A percentile compares a stretch with the other conserved stretches of the same genome.
These are phyloP conservation scores for Backusella liffmaniae DNA, from an alignment of 192 early-diverging fungal species.

Conservation along the genomic window DNA sequence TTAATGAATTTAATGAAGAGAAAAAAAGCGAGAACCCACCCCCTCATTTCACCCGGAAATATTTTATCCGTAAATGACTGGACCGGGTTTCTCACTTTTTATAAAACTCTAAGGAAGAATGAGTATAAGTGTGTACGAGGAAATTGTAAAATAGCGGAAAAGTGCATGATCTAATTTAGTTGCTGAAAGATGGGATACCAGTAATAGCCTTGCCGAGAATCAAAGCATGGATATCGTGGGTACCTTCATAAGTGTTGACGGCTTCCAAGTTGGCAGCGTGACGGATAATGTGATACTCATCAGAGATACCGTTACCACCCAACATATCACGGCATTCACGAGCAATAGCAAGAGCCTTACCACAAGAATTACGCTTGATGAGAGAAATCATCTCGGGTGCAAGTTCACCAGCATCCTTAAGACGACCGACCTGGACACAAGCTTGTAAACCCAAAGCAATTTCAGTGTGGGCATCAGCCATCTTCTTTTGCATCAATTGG, in stretches of 20 bases:
- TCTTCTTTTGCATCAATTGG: constrained; percentile 96
- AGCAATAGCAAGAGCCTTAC: constrained; percentile 92
- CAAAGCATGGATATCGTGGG: constrained; percentile 92
- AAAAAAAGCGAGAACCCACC: too few species aligned
- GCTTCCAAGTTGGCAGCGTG: constrained; percentile 92
- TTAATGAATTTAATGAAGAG: too few species aligned
- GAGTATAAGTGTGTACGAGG: background rate
- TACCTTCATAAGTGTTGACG: constrained; percentile 97
- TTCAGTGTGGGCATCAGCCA: constrained; percentile 93
- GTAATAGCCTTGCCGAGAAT: constrained; percentile 94
- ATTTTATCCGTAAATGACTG: too few species aligned
- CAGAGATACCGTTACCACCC: constrained; percentile 94
- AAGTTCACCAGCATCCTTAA: constrained; percentile 85
- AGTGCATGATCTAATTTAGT: constrained; percentile 6
- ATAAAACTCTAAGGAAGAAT: too few species aligned
- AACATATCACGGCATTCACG: constrained; percentile 88
- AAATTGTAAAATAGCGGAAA: background rate
- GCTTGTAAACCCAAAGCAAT: constrained; percentile 88
- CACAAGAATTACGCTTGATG: constrained; percentile 95
- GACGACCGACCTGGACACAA: constrained; percentile 85
- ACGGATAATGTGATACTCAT: constrained; percentile 96
- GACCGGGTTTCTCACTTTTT: too few species aligned
- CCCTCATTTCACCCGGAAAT: too few species aligned
- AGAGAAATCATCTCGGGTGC: constrained; percentile 95
- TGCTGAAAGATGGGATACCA: constrained; percentile 73